A percentile compares a stretch with the other conserved stretches of the same genome.
Conservation (phyloP, 73 alveolate genomes). For the Paramecium tetraurelia region DNA sequence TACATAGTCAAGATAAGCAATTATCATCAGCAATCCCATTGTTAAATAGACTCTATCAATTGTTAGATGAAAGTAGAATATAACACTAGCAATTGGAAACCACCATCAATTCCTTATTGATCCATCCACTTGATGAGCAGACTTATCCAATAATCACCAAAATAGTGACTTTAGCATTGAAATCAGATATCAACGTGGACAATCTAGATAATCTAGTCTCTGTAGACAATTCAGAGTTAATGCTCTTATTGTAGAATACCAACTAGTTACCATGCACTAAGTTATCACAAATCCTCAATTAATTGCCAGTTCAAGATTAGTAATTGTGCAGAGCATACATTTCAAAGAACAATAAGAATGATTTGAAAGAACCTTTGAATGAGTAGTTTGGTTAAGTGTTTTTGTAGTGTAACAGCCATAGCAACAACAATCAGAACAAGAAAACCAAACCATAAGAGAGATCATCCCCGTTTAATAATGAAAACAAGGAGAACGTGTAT, state of each 20-base stretch:
- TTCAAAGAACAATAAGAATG: slow-evolving; percentile 2
- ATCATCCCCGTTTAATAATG: slow-evolving; percentile 16
- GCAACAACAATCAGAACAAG: background rate
- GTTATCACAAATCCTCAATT: background rate
- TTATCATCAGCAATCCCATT: slow-evolving; percentile 7
- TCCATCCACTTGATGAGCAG: background rate
- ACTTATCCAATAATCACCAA: background rate
- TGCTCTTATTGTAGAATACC: background rate
- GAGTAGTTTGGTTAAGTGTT: slow-evolving; percentile 41
- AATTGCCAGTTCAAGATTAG: background rate
- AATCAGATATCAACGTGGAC: background rate
- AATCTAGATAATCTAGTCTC: background rate
- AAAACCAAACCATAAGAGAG: background rate
- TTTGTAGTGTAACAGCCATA: background rate
- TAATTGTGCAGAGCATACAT: background rate
- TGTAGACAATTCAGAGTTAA: background rate
- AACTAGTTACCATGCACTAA: background rate
- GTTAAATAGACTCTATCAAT: background rate
- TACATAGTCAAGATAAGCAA: background rate
- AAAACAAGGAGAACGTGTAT: slow-evolving; percentile 17
- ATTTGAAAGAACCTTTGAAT: slow-evolving; percentile 31
- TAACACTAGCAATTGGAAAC: background rate
- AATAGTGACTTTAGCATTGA: background rate
- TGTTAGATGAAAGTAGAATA: background rate
- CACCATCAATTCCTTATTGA: background rate